These are phyloP conservation scores for Aspergillus viridinutans DNA, from an alignment of 2,329 filamentous ascomycete genomes.

Conservation along the genomic window DNA sequence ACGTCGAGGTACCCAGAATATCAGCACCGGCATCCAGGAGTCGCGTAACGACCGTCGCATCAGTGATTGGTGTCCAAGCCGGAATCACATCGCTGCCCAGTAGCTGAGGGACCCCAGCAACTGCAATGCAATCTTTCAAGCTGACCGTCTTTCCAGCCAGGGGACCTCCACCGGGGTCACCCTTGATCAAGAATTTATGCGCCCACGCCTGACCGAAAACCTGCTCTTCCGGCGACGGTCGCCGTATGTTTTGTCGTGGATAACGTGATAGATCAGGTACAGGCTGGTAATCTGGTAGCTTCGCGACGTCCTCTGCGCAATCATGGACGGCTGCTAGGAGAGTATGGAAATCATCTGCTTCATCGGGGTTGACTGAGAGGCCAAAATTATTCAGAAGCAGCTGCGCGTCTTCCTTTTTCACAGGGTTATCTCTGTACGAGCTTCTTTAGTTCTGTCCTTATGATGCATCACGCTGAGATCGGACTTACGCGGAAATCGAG, in stretches of 20 bases:
- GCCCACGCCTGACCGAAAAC: conserved; percentile 50
- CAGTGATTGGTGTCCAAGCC: conserved; percentile 49
- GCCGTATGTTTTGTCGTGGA: conserved; percentile 44
- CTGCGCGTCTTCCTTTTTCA: conserved; percentile 39
- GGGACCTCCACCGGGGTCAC: conserved; percentile 18
- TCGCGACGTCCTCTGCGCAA: conserved; percentile 44
- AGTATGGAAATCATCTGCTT: conserved; percentile 44
- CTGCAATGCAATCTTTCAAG: conserved; percentile 54
- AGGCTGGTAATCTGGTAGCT: conserved; percentile 47
- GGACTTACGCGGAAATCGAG: conserved; percentile 23
- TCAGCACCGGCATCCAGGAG: conserved; percentile 49
- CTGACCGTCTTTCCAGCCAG: conserved; percentile 47
- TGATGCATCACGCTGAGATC: neutral
- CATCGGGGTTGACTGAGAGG: conserved; percentile 33
- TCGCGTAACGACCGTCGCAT: conserved; percentile 52
- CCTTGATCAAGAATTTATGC: conserved; percentile 47
- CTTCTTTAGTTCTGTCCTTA: neutral
- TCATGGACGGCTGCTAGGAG: conserved; percentile 52
- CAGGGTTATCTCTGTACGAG: conserved; percentile 33
- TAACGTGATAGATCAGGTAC: conserved; percentile 40
- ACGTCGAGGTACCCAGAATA: conserved; percentile 50
- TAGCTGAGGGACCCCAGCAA: conserved; percentile 52
- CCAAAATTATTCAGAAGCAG: conserved; percentile 35
- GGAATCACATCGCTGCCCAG: conserved; percentile 49
- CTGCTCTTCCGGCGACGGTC: conserved; percentile 40